Evolutionary conservation across 116 monocot genomes (phyloP).

Genomic region (Cymodocea nodosa): DNA sequence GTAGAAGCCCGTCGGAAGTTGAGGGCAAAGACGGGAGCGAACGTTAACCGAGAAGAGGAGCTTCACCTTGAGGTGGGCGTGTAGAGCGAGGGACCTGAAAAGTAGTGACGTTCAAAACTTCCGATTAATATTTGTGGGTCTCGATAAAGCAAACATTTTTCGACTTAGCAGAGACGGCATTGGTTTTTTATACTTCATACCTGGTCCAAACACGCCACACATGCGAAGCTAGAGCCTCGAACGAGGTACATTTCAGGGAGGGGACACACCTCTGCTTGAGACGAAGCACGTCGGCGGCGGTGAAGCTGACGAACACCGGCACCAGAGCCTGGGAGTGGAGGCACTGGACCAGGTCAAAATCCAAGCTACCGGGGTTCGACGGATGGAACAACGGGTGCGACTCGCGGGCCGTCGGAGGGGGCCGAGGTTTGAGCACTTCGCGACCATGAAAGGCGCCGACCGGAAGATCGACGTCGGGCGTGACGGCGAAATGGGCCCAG

Average conservation of each 20-base stretch:
- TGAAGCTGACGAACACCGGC: constrained; percentile 60
- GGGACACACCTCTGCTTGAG: constrained; percentile 61
- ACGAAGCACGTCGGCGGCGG: constrained; percentile 37
- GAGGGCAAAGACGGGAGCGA: constrained; percentile 31
- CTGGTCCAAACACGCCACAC: constrained; percentile 78
- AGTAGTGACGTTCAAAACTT: too few species aligned
- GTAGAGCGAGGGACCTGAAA: constrained; percentile 20
- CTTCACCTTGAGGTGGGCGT: constrained; percentile 38
- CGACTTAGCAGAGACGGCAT: too few species aligned
- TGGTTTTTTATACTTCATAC: not conserved
- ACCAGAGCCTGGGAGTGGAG: constrained; percentile 51
- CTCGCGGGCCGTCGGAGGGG: constrained; percentile 17
- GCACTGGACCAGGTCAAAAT: constrained; percentile 15
- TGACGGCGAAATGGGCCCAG: constrained; percentile 36
- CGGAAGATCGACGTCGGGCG: constrained; percentile 2
- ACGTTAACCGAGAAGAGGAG: constrained; percentile 75
- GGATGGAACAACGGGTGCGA: constrained; percentile 41
- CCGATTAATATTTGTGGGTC: too few species aligned
- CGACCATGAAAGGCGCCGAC: constrained; percentile 49
- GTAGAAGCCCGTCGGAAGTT: constrained; percentile 56
- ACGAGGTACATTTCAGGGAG: constrained; percentile 84
- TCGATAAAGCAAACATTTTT: too few species aligned
- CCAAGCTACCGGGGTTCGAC: not conserved
- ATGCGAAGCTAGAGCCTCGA: constrained; percentile 72
- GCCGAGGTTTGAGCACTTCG: constrained; percentile 35